phyloP scores from a whole-genome alignment of 176 grass and related monocot species.

The Saccharum spontaneum region DNA sequence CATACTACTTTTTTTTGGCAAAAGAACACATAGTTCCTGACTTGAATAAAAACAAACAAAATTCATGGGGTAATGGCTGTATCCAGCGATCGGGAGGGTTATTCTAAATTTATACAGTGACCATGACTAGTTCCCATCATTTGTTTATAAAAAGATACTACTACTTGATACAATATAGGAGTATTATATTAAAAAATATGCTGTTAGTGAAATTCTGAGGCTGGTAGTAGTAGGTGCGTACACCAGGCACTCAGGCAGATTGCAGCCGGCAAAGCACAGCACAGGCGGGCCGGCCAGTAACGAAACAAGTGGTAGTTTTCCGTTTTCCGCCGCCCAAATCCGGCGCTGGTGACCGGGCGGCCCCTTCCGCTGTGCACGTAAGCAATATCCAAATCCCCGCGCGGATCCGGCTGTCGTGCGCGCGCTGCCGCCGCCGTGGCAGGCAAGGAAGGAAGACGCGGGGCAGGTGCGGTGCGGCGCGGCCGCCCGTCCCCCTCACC shows the following conservation, averaged over 20 bases:
- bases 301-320: not conserved
- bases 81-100: too few relatives aligned
- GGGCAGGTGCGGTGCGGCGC: slow-evolving; percentile 14
- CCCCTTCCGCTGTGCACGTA: slow-evolving; percentile 15
- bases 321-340: slow-evolving; percentile 16
- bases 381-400: slow-evolving; percentile 1
- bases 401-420: slow-evolving; percentile 4
- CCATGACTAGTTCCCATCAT: too few relatives aligned
- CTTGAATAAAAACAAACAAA: too few relatives aligned
- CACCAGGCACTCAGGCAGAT: not conserved
- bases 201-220: not conserved
- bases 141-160: too few relatives aligned
- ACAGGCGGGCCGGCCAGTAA: not conserved
- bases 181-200: not conserved
- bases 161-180: too few relatives aligned
- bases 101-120: too few relatives aligned
- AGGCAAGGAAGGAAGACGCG: slow-evolving; percentile 41
- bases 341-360: not conserved
- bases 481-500: not conserved
- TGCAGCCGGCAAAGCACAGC: not conserved
- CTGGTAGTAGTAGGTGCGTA: not conserved
- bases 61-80: too few relatives aligned
- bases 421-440: slow-evolving; percentile 39
- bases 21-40: too few relatives aligned
- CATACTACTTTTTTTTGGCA: too few relatives aligned